Evolutionary conservation across 2,329 filamentous ascomycete genomes (phyloP), one percentile per base, ranked within the genome.

Genomic region (Trichoderma sp.): DNA sequence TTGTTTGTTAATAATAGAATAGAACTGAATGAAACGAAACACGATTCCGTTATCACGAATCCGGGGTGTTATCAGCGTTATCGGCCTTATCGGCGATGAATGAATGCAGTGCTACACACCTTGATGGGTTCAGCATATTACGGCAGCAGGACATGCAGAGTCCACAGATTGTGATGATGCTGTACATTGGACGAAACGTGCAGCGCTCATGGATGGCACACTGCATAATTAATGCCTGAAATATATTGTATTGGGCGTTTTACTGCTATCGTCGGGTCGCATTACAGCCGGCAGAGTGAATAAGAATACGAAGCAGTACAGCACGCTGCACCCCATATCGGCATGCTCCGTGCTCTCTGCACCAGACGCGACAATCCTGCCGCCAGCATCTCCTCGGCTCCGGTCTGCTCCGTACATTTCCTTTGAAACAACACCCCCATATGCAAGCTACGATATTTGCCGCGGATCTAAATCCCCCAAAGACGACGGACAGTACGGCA

Each of bases 81-180:
- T 66, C 63, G 8, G 65, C 34, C 53, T 68, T 59, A 68, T 68
- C 65, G 13, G 55, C n/a, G 28, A 58, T 28, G 15, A 17, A 67
- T 57, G 64, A 8, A 67, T 34, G 28, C 20, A 28, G 12, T 30
- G 63, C 43, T 50, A 50, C 43, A 20, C n/a, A 50, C 43, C 43
- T 20, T 50, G 43, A 50, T 50, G 43, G 43, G 9, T 50, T 20
- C 43, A 20, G 43, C 43, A 20, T 50, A 12, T n/a, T n/a, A n/a
- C 1, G 1, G 1, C 5, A 36, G 34, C 34, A 36, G 7, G 4
- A 47, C 17, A 47, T 47, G 39, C 36, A 39, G 36, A 17, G 8
- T 20, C n/a, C 9, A 20, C n/a, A 50, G 43, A 50, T 50, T 50
- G 43, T 50, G 43, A 20, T 50, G 43, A 20, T 50, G 3, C 43